Evolutionary conservation across 495 filamentous ascomycete species (phyloP).

Genomic region (Aspergillus panamensis): DNA sequence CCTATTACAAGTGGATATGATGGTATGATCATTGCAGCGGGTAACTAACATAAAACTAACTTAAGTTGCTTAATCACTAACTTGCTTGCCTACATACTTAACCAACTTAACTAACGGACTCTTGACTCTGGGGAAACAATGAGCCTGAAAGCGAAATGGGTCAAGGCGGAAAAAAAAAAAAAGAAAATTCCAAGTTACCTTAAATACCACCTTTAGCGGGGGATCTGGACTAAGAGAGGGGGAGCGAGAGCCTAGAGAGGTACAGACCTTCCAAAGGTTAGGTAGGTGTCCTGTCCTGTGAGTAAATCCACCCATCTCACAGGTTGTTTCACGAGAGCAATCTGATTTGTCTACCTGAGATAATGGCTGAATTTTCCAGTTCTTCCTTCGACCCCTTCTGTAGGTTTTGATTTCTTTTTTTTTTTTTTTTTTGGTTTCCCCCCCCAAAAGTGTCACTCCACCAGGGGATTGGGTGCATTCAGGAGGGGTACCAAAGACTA

Average conservation of each 20-base stretch:
- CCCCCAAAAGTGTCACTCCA: background rate
- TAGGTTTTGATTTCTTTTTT: background rate
- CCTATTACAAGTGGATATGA: conserved; percentile 5
- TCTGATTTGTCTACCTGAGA: background rate
- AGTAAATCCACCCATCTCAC: background rate
- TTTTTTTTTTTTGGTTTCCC: no score
- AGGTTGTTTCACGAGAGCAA: background rate
- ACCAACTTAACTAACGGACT: no score
- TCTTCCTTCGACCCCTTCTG: conserved; percentile 1
- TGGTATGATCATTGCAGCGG: conserved; percentile 2
- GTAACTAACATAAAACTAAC: no score
- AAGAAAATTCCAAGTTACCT: conserved; percentile 11
- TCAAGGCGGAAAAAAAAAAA: background rate
- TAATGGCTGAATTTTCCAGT: background rate
- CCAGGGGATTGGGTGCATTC: background rate
- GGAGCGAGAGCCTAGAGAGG: no score
- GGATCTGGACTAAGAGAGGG: background rate
- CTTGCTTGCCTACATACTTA: no score
- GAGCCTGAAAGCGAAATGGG: background rate
- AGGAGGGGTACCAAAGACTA: background rate
- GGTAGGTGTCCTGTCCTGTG: background rate
- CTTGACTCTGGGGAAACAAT: background rate
- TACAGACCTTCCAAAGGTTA: no score
- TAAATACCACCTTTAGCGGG: background rate
- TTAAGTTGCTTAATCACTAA: no score